Base-by-base conservation (phyloP, 176 grass and related monocot species). In the Triticum dicoccoides region DNA sequence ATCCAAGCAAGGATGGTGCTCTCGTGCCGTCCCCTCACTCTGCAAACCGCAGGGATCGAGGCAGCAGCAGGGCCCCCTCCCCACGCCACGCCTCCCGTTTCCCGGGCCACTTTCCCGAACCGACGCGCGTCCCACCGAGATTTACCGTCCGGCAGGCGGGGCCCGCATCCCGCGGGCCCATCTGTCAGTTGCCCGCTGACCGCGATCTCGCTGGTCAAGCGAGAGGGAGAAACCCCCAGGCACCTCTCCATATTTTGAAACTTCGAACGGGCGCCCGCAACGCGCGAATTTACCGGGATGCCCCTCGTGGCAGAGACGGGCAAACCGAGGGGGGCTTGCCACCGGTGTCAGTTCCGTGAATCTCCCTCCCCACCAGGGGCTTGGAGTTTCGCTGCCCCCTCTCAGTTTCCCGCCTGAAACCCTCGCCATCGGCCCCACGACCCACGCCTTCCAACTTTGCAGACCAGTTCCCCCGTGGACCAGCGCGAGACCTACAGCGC, bases 381-480 rank as follows among this genome's bases (percentile, higher is more conserved):
- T 11, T 74, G 49, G 3, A 4, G 45, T 1, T 11, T 15, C 0
- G 21, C n/a, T 79, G 15, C 71, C 84, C 5, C 23, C 52, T 21
- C 29, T 0, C 73, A 11, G 39, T 91, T 95, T 95, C 93, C 90
- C 93, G 93, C 93, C 82, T 79, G 79, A 89, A 95, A 58, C 65
- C 77, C 67, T 30, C 87, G 14, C 65, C 12, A 30, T 23, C 38
- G 30, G 69, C 37, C 11, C 20, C 69, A 72, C 35, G 4, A 52
- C 61, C 37, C 69, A 23, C 69, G 38, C 39, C n/a, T 73, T 21
- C n/a, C 39, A 45, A 7, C 39, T 42, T 7, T 23, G 23, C 14
- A 74, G 6, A 74, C 71, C 71, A 2, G 70, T 8, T 13, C 38
- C 38, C 1, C 20, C 69, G 11, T 73, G n/a, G 39, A 73, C 70